Base-by-base conservation (phyloP, 2,329 filamentous ascomycete genomes). In the Fusarium xylarioides region DNA sequence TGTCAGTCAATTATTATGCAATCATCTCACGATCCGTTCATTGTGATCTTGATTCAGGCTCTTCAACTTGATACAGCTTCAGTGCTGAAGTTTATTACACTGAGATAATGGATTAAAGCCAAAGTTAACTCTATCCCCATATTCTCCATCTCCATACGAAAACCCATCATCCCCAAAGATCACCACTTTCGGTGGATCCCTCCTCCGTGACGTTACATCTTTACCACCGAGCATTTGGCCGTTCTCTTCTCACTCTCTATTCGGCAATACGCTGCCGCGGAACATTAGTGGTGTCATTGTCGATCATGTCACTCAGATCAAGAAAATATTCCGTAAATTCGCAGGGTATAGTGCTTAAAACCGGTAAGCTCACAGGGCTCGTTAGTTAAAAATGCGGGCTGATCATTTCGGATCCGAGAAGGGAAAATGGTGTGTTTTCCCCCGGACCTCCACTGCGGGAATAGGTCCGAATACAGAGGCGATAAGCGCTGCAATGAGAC, bases 401-500 rank as follows among this genome's bases (percentile, higher is more conserved):
- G 61, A 38, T 56, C 14, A 50, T 63, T 63, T 58, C 53, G 60
- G 66, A 60, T 37, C 66, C 67, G 67, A 70, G 49, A 16, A 10
- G 15, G 28, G 12, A 46, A 38, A 26, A 42, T 60, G 43, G 44
- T 61, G 49, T 47, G 53, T 54, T 70, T 60, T 66, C 66, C 67
- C 50, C 67, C 67, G 37, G 67, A 70, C 70, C 66, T 66, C 67
- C 67, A 70, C 64, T n/a, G 37, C n/a, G n/a, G 49, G 16, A n/a
- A 56, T 49, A 66, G 67, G 66, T 66, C 66, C 67, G 67, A 68
- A 70, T 66, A 60, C 40, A n/a, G 5, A 23, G 16, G 28, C 21
- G 34, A 65, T 44, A 70, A 70, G 67, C 66, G 67, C 67, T 70
- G 66, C 67, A 70, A 70, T 70, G 37, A 55, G 67, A 66, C 44